Base-by-base conservation (phyloP, 345 rosid genomes). In the Eucalyptus viminalis region DNA sequence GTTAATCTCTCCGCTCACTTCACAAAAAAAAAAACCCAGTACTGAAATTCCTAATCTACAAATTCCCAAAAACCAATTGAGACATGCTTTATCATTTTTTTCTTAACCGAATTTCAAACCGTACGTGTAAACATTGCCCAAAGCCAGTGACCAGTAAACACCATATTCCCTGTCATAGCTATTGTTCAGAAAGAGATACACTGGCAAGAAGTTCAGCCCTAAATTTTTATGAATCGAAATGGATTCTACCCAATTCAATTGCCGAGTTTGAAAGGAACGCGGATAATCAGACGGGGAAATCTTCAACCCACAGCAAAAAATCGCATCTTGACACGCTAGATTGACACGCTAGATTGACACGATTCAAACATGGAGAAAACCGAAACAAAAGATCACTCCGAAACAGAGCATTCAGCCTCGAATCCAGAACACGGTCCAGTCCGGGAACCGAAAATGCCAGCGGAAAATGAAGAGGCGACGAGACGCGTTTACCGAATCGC, bases 1-100 rank as follows among this genome's bases (percentile, higher is more conserved):
- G 87, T 86, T 49, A 92, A 92, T 56, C 86, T 91, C 89, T 92
- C 93, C 29, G 89, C 94, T 29, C 92, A 86, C 88, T 92, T 92
- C 14, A 89, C 88, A 3, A 3, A 92, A 21, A 93, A 53, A 17
- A 53, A 88, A 92, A 93, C 22, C 88, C 87, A 9, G 93, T 92
- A 53, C 90, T 87, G 88, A 92, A 92, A 89, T 87, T 92, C 47
- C 93, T 89, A 50, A 49, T 85, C 94, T 91, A 90, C 60, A 86
- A 4, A 88, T 45, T 44, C 40, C 87, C 29, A 4, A 21, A 89
- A 87, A 86, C 40, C 86, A 40, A 65, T 40, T 50, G 22, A 86
- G 45, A 62, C 14, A 62, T 2, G 49, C 62, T 2, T 37, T 2
- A 87, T 29, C 37, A 5, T 9, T 29, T 19, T 16, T 11, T 60